Evolutionary conservation across 2,329 filamentous ascomycete genomes (phyloP), one percentile per base, ranked within the genome.

Genomic region (Zymoseptoria crescenta): DNA sequence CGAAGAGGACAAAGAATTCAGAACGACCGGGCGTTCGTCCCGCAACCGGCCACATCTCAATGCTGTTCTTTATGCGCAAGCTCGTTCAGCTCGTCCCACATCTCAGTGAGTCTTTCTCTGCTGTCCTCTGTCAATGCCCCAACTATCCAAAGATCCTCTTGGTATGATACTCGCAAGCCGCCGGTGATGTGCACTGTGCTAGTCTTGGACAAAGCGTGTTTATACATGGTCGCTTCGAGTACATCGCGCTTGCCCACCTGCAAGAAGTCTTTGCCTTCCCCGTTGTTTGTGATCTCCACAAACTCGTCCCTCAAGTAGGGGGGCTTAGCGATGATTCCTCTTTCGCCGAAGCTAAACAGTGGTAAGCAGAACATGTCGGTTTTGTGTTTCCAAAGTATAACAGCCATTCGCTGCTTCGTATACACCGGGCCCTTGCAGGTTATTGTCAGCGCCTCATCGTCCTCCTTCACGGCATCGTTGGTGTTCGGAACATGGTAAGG

Each of bases 401-500:
- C 52, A n/a, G 55, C 41, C 59, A 60, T 58, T 10, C 59, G 48
- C 2, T 48, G 55, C 52, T 60, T 60, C 1, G 55, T 58, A 49
- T 56, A 58, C 20, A 52, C 51, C 7, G 51, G 51, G 7, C 51
- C 51, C 5, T 30, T 13, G 20, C 21, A 2, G 1, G 51, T 52
- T 28, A 2, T 28, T 29, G 51, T 29, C 3, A 52, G 2, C 4
- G 3, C 13, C 3, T 2, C 1, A 29, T 52, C 24, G n/a, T 19
- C 10, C 20, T 13, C 1, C 7, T 27, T 19, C n/a, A 29, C 24
- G 2, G n/a, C 10, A 3, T 30, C 7, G 30, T 65, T 63, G 2
- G 57, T 59, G 51, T 65, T 65, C 10, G 61, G 24, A 4, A 50
- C 53, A 55, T 66, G 63, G 54, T 56, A 66, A 1, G 64, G 63